phyloP scores from a whole-genome alignment of 2,329 filamentous ascomycete species.

The Cercospora janseana region DNA sequence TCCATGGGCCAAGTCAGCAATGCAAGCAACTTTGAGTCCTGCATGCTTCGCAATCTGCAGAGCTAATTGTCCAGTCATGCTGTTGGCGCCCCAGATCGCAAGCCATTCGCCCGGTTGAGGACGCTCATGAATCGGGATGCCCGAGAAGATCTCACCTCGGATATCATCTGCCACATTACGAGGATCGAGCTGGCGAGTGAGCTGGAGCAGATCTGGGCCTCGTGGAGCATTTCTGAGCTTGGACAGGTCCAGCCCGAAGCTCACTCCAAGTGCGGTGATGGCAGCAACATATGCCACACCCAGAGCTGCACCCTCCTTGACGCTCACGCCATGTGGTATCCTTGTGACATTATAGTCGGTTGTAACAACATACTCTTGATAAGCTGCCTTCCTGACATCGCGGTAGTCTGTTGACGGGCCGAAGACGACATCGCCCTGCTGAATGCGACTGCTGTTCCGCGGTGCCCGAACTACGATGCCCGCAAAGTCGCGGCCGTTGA shows the following conservation, averaged over 20 bases:
- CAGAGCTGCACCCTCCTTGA: slow-evolving; percentile 59
- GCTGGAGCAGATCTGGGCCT: slow-evolving; percentile 59
- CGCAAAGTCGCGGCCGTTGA: slow-evolving; percentile 68
- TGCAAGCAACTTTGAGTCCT: slow-evolving; percentile 62
- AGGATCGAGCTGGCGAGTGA: slow-evolving; percentile 50
- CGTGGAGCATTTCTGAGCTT: slow-evolving; percentile 37
- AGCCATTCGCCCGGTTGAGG: slow-evolving; percentile 65
- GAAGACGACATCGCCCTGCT: slow-evolving; percentile 57
- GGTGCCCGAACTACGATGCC: slow-evolving; percentile 58
- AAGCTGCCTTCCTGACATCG: slow-evolving; percentile 68
- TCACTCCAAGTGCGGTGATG: slow-evolving; percentile 64
- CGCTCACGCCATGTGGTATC: slow-evolving; percentile 55
- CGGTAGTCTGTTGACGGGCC: slow-evolving; percentile 74
- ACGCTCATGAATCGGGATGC: slow-evolving; percentile 54
- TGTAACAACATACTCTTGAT: slow-evolving; percentile 67
- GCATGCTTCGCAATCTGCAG: slow-evolving; percentile 67
- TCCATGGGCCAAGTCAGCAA: slow-evolving; percentile 67
- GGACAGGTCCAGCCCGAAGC: slow-evolving; percentile 65
- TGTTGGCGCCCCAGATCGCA: slow-evolving; percentile 73
- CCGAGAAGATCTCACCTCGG: slow-evolving; percentile 59
- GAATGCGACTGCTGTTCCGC: slow-evolving; percentile 50
- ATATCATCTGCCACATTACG: slow-evolving; percentile 61
- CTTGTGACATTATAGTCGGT: slow-evolving; percentile 64
- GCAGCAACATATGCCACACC: slow-evolving; percentile 73
- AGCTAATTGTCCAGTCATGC: slow-evolving; percentile 65